Conservation (phyloP, 441 rosid species). For the Lepidium campestre region DNA sequence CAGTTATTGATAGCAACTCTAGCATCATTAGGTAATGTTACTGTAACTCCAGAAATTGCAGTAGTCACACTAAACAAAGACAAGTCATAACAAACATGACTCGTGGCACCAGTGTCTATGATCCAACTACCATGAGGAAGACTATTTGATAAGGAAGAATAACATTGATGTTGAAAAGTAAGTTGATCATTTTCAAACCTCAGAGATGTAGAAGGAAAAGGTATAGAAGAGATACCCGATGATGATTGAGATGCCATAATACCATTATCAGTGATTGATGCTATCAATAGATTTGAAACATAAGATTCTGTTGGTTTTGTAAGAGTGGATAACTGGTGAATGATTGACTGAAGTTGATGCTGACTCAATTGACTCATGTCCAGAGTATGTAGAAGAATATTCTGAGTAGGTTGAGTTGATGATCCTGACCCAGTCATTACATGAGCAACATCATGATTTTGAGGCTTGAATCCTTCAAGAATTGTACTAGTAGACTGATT, state of each 20-base stretch:
- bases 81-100: background rate
- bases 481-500: too few species aligned
- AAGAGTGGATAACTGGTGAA: background rate
- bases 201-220: background rate
- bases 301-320: background rate
- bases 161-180: background rate
- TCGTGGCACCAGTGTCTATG: background rate
- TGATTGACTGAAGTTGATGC: background rate
- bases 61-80: background rate
- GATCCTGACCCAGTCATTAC: too few species aligned
- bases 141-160: background rate
- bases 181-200: background rate
- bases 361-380: background rate
- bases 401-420: too few species aligned
- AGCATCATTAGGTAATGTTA: background rate
- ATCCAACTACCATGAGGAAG: background rate
- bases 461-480: too few species aligned
- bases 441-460: too few species aligned
- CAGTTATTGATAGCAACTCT: background rate
- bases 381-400: too few species aligned
- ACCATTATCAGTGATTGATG: background rate
- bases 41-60: background rate
- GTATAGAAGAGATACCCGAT: background rate
- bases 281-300: background rate
- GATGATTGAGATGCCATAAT: background rate